phyloP scores from a whole-genome alignment of 305 asterid species.

The Rubia balearica region DNA sequence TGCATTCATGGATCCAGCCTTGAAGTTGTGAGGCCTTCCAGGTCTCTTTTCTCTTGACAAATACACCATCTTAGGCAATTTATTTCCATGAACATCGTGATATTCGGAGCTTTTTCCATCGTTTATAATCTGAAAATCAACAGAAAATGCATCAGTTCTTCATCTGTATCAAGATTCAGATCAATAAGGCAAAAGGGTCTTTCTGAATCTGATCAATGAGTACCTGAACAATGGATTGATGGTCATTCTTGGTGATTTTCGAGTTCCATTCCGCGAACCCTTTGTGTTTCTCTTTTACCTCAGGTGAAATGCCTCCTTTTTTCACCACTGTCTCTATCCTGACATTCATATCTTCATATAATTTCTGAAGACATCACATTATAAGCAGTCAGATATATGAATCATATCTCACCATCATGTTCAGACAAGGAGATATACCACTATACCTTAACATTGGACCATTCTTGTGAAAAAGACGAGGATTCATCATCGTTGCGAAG shows the following conservation, averaged over 20 bases:
- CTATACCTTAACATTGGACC: slow-evolving; percentile 44
- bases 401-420: too few relatives aligned
- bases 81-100: slow-evolving; percentile 42
- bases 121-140: slow-evolving; percentile 39
- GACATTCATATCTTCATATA: slow-evolving; percentile 48
- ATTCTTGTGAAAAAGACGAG: slow-evolving; percentile 25
- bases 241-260: slow-evolving; percentile 49
- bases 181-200: not conserved
- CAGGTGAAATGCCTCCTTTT: slow-evolving; percentile 32
- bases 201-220: not conserved
- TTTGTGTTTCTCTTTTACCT: slow-evolving; percentile 36
- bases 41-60: slow-evolving; percentile 67
- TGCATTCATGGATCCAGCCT: slow-evolving; percentile 89
- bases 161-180: not conserved
- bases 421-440: too few relatives aligned
- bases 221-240: slow-evolving; percentile 78
- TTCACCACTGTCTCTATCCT: slow-evolving; percentile 36
- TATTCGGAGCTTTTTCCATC: not conserved
- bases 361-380: slow-evolving; percentile 27
- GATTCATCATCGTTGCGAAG: slow-evolving; percentile 13
- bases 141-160: not conserved
- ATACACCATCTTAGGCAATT: slow-evolving; percentile 62
- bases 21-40: slow-evolving; percentile 54
- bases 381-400: not conserved
- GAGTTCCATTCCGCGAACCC: slow-evolving; percentile 65